Base-by-base conservation (phyloP, 306 rosid genomes). In the Casuarina equisetifolia region DNA sequence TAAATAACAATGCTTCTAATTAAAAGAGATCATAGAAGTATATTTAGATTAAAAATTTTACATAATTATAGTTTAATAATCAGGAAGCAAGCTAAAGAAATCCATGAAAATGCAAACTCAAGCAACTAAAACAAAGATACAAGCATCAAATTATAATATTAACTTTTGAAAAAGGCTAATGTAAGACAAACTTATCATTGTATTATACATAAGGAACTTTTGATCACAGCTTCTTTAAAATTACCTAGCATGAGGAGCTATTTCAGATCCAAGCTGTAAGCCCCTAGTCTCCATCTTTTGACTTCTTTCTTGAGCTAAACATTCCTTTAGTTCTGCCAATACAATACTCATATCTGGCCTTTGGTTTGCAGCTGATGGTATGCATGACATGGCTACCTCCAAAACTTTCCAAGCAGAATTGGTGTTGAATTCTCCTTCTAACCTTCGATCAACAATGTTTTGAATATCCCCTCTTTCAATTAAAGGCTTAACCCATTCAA, bases 341-440 rank as follows among this genome's bases (percentile, higher is more conserved):
- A 83, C 70, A 25, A 53, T 40, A 35, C 82, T 78, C 16, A 83
- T 83, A 58, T 86, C 83, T 17, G 81, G 85, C 25, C 85, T 86
- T 59, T 83, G 74, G 25, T 12, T 16, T 19, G 72, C 69, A 49
- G 2, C 3, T 50, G 53, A 12, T 9, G 53, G 19, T 70, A 13
- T 57, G 72, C 85, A 83, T 0, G 69, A 57, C 77, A 77, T 44
- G 8, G 78, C 32, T 25, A 25, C 1, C 32, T 25, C 32, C 32
- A 25, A 25, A 25, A 25, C 32, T 25, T 25, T 25, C 32, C 32
- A 25, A 25, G 32, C 32, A 25, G 32, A 25, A 25, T 0, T 25
- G 1, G 32, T 25, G 0, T 25, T 25, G 1, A 25, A 25, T 0
- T 25, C 32, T 25, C 32, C 32, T 25, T 25, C 32, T 25, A 0